These are phyloP conservation scores for Pharus latifolius DNA, from an alignment of 176 grass and related monocot genomes.

Conservation along the genomic window DNA sequence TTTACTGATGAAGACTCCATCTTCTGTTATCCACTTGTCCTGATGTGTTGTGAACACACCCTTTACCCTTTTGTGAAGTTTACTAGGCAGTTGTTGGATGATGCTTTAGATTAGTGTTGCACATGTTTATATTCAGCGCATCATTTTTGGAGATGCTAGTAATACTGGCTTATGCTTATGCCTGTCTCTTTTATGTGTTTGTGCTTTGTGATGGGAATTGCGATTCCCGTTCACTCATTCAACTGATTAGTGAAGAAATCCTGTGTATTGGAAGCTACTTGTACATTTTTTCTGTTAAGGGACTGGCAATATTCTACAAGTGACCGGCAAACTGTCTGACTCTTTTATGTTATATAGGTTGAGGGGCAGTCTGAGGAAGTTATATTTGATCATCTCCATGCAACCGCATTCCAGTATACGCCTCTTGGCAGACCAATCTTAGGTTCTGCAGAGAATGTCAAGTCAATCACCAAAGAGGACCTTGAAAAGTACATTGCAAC, in stretches of 20 bases:
- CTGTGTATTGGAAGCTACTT: background rate
- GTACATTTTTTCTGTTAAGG: background rate
- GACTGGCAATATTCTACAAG: background rate
- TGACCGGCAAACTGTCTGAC: background rate
- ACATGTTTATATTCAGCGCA: background rate
- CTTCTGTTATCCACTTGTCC: too few species aligned
- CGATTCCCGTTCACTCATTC: background rate
- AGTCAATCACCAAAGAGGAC: slow-evolving; percentile 63
- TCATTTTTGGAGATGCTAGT: background rate
- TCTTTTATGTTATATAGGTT: slow-evolving; percentile 45
- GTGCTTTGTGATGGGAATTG: background rate
- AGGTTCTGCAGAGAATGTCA: slow-evolving; percentile 73
- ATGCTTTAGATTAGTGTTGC: background rate
- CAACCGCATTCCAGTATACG: slow-evolving; percentile 96
- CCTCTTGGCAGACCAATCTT: slow-evolving; percentile 84
- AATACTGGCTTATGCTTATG: background rate
- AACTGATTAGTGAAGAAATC: background rate
- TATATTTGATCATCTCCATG: slow-evolving; percentile 97
- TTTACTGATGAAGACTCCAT: too few species aligned
- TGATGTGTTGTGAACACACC: background rate
- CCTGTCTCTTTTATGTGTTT: background rate
- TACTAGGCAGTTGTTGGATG: background rate
- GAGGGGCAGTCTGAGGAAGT: slow-evolving; percentile 85
- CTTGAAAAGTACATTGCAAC: slow-evolving; percentile 82
- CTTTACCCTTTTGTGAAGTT: background rate